Evolutionary conservation across 306 rosid species (phyloP).

Genomic region (Inga leiocalycina): DNA sequence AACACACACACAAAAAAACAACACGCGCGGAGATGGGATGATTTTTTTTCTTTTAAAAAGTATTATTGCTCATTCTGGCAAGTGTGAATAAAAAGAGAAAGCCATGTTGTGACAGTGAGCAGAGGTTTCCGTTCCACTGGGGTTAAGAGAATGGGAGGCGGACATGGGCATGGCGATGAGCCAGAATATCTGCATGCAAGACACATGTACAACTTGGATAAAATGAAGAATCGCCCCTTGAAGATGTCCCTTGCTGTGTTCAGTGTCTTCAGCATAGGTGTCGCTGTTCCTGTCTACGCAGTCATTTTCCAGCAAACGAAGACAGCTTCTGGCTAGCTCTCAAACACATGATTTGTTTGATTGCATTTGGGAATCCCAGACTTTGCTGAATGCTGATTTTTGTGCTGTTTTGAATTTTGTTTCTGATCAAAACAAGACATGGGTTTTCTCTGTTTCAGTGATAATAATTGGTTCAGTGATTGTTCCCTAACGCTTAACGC

Average conservation of each 20-base stretch:
- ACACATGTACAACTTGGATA: conserved; percentile 63
- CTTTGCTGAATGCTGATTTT: conserved; percentile 28
- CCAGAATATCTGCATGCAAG: conserved; percentile 50
- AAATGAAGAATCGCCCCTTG: conserved; percentile 47
- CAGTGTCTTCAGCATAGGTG: conserved; percentile 60
- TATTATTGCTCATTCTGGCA: neutral
- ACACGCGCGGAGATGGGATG: neutral
- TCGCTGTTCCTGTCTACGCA: conserved; percentile 48
- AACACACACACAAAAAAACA: too few relatives aligned
- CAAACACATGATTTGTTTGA: neutral
- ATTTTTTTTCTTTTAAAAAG: neutral
- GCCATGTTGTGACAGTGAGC: conserved; percentile 41
- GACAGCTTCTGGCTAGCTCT: conserved; percentile 48
- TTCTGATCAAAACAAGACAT: conserved; percentile 34
- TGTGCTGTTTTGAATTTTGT: conserved; percentile 29
- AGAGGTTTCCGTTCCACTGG: conserved; percentile 54
- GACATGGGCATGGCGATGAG: conserved; percentile 32
- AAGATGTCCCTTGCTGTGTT: conserved; percentile 59
- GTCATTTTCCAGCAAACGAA: conserved; percentile 61
- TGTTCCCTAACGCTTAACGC: neutral
- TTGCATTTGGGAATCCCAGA: conserved; percentile 37
- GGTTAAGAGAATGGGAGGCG: conserved; percentile 51
- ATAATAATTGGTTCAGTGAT: conserved; percentile 35
- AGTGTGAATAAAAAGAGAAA: neutral
- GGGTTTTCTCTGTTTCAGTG: conserved; percentile 35